A percentile compares a stretch with the other conserved stretches of the same genome.
Conservation (phyloP, 306 rosid genomes). For the Pachyrhizus erosus region DNA sequence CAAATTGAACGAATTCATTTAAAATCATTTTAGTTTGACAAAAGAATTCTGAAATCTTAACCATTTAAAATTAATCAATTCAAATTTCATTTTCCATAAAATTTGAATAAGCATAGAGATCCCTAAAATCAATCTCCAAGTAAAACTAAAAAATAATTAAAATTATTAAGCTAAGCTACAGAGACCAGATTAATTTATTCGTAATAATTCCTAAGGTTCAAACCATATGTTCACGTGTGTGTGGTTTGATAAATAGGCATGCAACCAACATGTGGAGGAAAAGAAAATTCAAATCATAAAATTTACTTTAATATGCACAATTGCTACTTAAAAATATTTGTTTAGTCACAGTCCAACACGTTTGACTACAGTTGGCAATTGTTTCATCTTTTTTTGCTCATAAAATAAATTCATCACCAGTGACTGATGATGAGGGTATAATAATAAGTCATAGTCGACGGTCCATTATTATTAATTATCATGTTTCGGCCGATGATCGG, state of each 20-base stretch:
- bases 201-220: not conserved
- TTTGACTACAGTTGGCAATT: slow-evolving; percentile 8
- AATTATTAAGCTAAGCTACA: not conserved
- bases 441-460: not conserved
- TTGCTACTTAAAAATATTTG: not conserved
- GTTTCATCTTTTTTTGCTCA: not conserved
- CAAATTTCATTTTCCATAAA: too few relatives aligned
- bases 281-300: not conserved
- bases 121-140: not conserved
- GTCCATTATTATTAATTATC: not conserved
- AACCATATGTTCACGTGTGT: not conserved
- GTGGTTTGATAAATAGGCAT: not conserved
- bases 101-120: too few relatives aligned
- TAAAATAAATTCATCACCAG: not conserved
- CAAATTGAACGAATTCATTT: too few relatives aligned
- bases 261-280: slow-evolving; percentile 6
- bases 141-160: not conserved
- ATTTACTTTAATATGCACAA: not conserved
- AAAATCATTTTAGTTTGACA: too few relatives aligned
- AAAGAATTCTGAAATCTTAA: too few relatives aligned
- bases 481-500: not conserved
- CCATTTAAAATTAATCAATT: too few relatives aligned
- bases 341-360: not conserved
- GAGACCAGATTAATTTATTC: not conserved
- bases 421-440: not conserved